These are phyloP conservation scores for Pichia heedii DNA, from an alignment of 805 yeast species.

Conservation along the genomic window DNA sequence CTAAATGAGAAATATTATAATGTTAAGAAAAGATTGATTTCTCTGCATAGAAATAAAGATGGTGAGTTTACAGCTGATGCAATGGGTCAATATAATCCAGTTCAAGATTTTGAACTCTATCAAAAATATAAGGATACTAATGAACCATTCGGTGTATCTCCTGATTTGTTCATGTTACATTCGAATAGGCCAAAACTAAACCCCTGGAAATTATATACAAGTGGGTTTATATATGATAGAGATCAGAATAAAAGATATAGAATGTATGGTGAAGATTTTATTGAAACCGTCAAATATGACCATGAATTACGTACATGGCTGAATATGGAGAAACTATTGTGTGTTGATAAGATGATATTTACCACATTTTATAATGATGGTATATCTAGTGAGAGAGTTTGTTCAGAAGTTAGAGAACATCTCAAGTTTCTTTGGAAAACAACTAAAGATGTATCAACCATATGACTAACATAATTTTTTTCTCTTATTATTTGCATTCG, in stretches of 20 bases:
- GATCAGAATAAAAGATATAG: constrained; percentile 42
- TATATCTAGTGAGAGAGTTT: too few species aligned
- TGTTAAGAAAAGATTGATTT: constrained; percentile 46
- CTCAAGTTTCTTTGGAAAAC: too few species aligned
- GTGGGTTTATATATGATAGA: constrained; percentile 28
- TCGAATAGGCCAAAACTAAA: constrained; percentile 61
- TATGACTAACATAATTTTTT: too few species aligned
- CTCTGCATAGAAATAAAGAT: constrained; percentile 41
- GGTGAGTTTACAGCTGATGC: constrained; percentile 55
- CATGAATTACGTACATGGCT: constrained; percentile 53
- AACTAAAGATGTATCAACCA: too few species aligned
- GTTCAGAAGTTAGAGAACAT: too few species aligned
- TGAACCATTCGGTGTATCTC: constrained; percentile 21
- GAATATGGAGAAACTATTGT: constrained; percentile 44
- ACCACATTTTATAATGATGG: too few species aligned
- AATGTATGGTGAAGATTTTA: constrained; percentile 50
- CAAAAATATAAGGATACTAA: constrained; percentile 16
- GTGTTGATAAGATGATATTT: constrained; percentile 27
- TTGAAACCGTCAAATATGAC: constrained; percentile 39
- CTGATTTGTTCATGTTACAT: constrained; percentile 43
- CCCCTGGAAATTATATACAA: constrained; percentile 44
- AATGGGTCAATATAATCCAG: constrained; percentile 69
- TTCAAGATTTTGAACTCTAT: constrained; percentile 41
- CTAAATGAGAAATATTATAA: constrained; percentile 50
- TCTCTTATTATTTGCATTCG: too few species aligned